Percentiles rank a stretch among this genome's conserved stretches.
phyloP scores from a whole-genome alignment of 2,329 filamentous ascomycete species.

The Fusarium sp. region DNA sequence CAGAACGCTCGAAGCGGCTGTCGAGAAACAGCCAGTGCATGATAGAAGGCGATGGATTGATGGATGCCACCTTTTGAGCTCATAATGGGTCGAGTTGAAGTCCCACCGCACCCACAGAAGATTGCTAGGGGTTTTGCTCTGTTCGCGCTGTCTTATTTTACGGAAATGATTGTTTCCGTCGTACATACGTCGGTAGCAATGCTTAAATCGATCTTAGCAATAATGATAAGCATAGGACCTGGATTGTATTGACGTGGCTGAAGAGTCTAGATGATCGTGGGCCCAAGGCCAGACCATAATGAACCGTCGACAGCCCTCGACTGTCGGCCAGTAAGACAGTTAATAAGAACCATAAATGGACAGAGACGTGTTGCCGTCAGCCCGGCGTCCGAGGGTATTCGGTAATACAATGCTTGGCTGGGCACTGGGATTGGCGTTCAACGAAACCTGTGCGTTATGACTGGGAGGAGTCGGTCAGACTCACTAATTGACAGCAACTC shows the following conservation, averaged over 20 bases:
- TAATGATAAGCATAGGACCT: not conserved
- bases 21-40: not conserved
- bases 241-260: slow-evolving; percentile 7
- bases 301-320: slow-evolving; percentile 4
- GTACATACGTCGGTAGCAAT: slow-evolving; percentile 3
- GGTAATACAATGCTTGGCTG: slow-evolving; percentile 12
- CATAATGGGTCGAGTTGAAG: slow-evolving; percentile 8
- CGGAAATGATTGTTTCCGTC: slow-evolving; percentile 2
- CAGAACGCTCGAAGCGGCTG: slow-evolving; percentile 31
- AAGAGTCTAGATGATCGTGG: slow-evolving; percentile 34
- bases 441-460: not conserved
- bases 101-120: slow-evolving; percentile 11
- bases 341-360: slow-evolving; percentile 21
- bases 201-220: not conserved
- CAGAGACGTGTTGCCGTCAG: slow-evolving; percentile 21
- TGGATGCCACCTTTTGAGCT: not conserved
- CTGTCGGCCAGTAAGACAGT: not conserved
- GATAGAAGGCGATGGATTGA: slow-evolving; percentile 1
- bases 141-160: not conserved
- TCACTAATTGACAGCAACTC: not conserved
- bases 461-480: not conserved
- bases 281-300: slow-evolving; percentile 26
- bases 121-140: not conserved
- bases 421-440: slow-evolving; percentile 3
- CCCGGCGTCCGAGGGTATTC: slow-evolving; percentile 10